phyloP scores from a whole-genome alignment of 495 filamentous ascomycete genomes.

The Lineolata rhizophorae region DNA sequence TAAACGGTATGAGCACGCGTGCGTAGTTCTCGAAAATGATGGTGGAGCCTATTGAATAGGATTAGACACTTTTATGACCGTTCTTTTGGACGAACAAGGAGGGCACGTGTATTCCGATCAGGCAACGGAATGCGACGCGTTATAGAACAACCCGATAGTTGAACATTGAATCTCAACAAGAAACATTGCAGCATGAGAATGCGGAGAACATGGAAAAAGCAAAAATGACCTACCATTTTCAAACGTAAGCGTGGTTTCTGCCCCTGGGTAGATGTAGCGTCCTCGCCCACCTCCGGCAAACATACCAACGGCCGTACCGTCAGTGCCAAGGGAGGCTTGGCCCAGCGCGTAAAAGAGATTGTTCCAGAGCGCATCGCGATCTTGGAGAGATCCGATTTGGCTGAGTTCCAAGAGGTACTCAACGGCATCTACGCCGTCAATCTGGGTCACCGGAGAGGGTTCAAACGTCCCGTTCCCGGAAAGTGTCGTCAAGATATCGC shows the following conservation, averaged over 20 bases:
- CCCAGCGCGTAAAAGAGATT: conserved; percentile 12
- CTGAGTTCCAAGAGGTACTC: conserved; percentile 8
- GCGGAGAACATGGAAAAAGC: too few species aligned
- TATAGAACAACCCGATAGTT: too few species aligned
- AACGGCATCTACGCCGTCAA: conserved; percentile 14
- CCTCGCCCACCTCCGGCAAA: conserved; percentile 14
- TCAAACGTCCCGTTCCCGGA: conserved; percentile 14
- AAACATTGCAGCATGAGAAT: too few species aligned
- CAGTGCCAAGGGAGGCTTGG: conserved; percentile 8
- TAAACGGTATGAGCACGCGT: conserved; percentile 3
- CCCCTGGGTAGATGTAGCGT: conserved; percentile 9
- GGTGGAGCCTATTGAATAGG: neutral
- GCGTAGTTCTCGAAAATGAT: conserved; percentile 10
- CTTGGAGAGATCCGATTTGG: conserved; percentile 11
- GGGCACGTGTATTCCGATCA: neutral
- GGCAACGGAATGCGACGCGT: too few species aligned
- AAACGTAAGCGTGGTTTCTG: conserved; percentile 12
- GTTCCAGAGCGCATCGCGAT: conserved; percentile 14
- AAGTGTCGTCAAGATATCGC: conserved; percentile 12
- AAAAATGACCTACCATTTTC: conserved; percentile 15
- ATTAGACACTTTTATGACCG: conserved; percentile 15
- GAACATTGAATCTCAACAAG: too few species aligned
- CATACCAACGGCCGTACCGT: conserved; percentile 11
- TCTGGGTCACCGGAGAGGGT: conserved; percentile 12
- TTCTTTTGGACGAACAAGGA: too few species aligned